phyloP scores from a whole-genome alignment of 306 rosid species.

The Corylus americana region DNA sequence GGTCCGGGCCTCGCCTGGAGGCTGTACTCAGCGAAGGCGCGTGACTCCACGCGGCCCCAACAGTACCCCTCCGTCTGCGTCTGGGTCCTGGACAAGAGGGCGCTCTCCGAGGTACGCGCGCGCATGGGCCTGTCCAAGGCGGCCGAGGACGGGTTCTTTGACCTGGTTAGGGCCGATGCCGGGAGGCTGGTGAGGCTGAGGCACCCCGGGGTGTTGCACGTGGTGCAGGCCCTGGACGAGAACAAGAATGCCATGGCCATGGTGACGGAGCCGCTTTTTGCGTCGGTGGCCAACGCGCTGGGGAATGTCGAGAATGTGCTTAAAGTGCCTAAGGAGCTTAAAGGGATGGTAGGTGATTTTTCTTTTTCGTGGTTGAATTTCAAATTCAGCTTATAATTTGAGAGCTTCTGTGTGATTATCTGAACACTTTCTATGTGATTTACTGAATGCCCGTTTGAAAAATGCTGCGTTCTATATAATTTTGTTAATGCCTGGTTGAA shows the following conservation, averaged over 20 bases:
- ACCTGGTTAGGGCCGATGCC: constrained; percentile 84
- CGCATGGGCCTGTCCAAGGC: constrained; percentile 74
- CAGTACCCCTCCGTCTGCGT: constrained; percentile 91
- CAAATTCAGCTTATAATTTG: background rate
- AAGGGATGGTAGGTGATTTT: constrained; percentile 69
- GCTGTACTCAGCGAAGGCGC: constrained; percentile 71
- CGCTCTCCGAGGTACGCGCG: constrained; percentile 65
- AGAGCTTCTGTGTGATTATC: background rate
- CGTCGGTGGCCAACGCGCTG: constrained; percentile 85
- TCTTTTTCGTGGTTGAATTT: background rate
- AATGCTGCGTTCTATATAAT: background rate
- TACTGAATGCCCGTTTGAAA: background rate
- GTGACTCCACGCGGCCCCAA: constrained; percentile 76
- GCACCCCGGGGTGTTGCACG: constrained; percentile 93
- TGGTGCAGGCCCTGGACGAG: constrained; percentile 95
- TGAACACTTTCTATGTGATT: background rate
- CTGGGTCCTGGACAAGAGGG: constrained; percentile 86
- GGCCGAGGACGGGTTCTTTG: constrained; percentile 79
- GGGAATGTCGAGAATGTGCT: constrained; percentile 69
- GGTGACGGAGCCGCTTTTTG: constrained; percentile 95
- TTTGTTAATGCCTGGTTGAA: background rate
- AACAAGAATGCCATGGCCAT: constrained; percentile 94
- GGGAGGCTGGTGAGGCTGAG: constrained; percentile 73
- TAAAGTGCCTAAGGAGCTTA: constrained; percentile 79
- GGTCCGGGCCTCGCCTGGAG: constrained; percentile 88